Percentiles rank a stretch among this genome's conserved stretches.
These are phyloP conservation scores for Neurospora pannonica DNA, from an alignment of 495 filamentous ascomycete genomes.

Conservation along the genomic window DNA sequence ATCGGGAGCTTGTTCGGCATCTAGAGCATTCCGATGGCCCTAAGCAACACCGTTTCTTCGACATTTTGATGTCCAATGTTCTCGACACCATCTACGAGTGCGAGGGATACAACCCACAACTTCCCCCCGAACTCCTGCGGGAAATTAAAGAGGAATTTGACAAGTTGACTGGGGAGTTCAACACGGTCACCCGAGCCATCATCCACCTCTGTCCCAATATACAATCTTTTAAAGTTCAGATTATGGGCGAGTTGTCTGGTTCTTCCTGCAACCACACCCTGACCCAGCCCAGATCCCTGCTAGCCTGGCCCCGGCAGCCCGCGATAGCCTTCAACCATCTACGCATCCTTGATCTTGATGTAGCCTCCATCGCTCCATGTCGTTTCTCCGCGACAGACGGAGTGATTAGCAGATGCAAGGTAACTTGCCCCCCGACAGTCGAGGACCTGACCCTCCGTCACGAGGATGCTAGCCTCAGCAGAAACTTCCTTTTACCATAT, in stretches of 20 bases:
- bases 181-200: background rate
- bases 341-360: background rate
- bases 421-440: background rate
- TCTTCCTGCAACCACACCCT: background rate
- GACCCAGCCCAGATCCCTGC: background rate
- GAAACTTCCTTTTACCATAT: background rate
- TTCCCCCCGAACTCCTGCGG: background rate
- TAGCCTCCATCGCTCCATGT: background rate
- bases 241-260: background rate
- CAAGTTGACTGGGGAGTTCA: background rate
- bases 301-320: background rate
- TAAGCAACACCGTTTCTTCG: background rate
- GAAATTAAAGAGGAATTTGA: background rate
- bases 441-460: background rate
- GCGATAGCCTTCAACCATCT: background rate
- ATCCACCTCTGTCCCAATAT: background rate
- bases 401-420: too few relatives aligned
- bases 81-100: background rate
- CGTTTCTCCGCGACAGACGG: too few relatives aligned
- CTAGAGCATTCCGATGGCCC: background rate
- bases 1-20: background rate
- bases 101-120: background rate
- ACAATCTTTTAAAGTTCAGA: background rate
- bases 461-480: background rate
- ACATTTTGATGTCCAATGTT: background rate